Evolutionary conservation across 176 grass and related monocot genomes (phyloP).

Genomic region (Puccinellia tenuiflora): DNA sequence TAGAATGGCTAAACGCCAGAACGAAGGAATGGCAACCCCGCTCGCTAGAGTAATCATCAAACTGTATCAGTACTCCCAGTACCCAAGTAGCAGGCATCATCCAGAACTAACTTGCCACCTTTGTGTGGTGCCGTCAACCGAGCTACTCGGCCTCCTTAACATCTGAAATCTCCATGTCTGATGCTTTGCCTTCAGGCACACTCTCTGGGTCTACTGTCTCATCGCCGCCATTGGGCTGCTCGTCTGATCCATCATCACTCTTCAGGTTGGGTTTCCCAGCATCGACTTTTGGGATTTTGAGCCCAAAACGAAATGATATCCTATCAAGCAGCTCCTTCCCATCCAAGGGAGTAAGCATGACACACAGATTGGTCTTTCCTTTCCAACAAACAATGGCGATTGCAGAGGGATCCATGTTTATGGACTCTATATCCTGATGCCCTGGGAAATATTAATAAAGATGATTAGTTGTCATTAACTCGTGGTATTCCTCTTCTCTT

Average conservation of each 20-base stretch:
- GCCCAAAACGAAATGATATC: slow-evolving; percentile 54
- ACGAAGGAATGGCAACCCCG: neutral
- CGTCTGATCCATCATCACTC: slow-evolving; percentile 5
- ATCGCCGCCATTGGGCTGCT: neutral
- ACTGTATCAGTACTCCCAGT: neutral
- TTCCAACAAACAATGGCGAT: slow-evolving; percentile 91
- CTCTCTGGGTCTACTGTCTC: slow-evolving; percentile 12
- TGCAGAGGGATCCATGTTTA: slow-evolving; percentile 51
- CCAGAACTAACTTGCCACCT: neutral
- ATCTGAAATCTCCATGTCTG: slow-evolving; percentile 18
- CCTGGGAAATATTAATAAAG: slow-evolving; percentile 28
- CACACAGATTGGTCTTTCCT: slow-evolving; percentile 87
- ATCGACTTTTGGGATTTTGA: slow-evolving; percentile 14
- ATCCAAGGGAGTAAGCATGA: slow-evolving; percentile 83
- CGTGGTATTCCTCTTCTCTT: neutral
- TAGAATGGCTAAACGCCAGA: neutral
- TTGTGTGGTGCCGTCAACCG: neutral
- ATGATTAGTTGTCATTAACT: neutral
- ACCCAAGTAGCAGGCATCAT: neutral
- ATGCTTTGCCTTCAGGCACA: slow-evolving; percentile 16
- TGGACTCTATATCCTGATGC: slow-evolving; percentile 33
- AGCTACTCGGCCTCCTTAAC: slow-evolving; percentile 21
- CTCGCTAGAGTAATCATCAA: neutral
- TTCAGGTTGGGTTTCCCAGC: slow-evolving; percentile 8
- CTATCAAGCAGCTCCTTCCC: slow-evolving; percentile 84